Base-by-base conservation (phyloP, 2,329 filamentous ascomycete genomes). In the Aspergillus niger region DNA sequence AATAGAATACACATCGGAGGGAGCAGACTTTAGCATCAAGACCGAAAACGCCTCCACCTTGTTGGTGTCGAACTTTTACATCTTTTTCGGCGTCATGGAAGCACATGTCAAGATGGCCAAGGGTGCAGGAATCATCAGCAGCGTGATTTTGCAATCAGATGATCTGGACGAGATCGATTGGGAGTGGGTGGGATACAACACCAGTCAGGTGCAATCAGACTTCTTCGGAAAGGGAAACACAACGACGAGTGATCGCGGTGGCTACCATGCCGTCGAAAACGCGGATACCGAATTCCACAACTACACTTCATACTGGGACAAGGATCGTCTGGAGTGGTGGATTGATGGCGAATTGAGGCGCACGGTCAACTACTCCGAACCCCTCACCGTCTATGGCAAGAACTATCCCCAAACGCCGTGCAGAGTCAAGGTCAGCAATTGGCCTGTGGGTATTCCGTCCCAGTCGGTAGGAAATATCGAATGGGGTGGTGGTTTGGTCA, bases 291-390 rank as follows among this genome's bases (percentile, higher is more conserved):
- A 56, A 8, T 56, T 56, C 4, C 54, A 56, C 13, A 56, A 56
- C 41, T 56, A 56, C 41, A 56, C 54, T 3, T 20, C 54, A 3
- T 56, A 56, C 28, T 56, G 54, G 54, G 24, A 28, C 11, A 30
- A 48, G 10, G 54, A 56, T n/a, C 39, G 41, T n/a, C 24, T 56
- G 41, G 54, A 56, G 47, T 56, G 54, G 54, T 56, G 54, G 54
- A 56, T 56, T 30, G 54, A 56, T 17, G 24, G 20, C 11, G 41
- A 48, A 15, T 5, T 56, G 41, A 24, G 28, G 26, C 39, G 54
- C 15, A 56, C 54, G 3, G 39, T 56, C 17, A 56, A 56, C 54
- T 56, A 56, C 41, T 47, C 39, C 1, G 54, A 56, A 20, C n/a
- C 49, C 0, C 24, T 30, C 26, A 51, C 48, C 5, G 30, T 52